Evolutionary conservation across 495 filamentous ascomycete species (phyloP).

Genomic region (Tuber microsphaerosporum): DNA sequence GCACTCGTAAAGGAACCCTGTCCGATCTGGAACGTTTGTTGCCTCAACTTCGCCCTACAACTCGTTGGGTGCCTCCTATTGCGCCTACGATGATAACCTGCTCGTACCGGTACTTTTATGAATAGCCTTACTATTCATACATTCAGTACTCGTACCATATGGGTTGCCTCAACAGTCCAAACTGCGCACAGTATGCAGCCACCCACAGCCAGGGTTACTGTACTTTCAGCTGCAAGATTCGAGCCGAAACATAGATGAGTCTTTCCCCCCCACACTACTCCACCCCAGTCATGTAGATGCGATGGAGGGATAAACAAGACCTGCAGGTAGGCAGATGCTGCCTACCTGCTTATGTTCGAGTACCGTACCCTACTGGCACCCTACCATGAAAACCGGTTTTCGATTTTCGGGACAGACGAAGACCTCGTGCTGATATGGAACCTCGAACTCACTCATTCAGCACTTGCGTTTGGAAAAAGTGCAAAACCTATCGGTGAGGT

Average conservation of each 20-base stretch:
- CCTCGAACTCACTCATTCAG: background rate
- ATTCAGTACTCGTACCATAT: too few relatives aligned
- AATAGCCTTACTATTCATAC: background rate
- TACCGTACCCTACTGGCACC: too few relatives aligned
- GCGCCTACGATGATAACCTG: background rate
- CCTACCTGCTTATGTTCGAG: background rate
- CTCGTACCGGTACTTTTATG: background rate
- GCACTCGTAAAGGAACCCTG: too few relatives aligned
- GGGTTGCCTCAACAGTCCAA: background rate
- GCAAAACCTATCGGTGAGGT: background rate
- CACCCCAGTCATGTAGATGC: background rate
- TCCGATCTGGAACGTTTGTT: too few relatives aligned
- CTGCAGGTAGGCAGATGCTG: background rate
- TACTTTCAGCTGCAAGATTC: background rate
- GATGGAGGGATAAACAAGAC: background rate
- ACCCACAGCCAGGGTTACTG: background rate
- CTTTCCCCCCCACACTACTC: background rate
- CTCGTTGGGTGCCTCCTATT: too few relatives aligned
- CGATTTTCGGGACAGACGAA: background rate
- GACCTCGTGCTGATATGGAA: background rate
- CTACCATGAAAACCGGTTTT: background rate
- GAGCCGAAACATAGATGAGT: background rate
- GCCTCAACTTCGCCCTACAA: background rate
- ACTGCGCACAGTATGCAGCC: background rate
- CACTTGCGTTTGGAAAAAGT: background rate